These are phyloP conservation scores for Adenanthera pavonina DNA, from an alignment of 306 rosid genomes.

Conservation along the genomic window DNA sequence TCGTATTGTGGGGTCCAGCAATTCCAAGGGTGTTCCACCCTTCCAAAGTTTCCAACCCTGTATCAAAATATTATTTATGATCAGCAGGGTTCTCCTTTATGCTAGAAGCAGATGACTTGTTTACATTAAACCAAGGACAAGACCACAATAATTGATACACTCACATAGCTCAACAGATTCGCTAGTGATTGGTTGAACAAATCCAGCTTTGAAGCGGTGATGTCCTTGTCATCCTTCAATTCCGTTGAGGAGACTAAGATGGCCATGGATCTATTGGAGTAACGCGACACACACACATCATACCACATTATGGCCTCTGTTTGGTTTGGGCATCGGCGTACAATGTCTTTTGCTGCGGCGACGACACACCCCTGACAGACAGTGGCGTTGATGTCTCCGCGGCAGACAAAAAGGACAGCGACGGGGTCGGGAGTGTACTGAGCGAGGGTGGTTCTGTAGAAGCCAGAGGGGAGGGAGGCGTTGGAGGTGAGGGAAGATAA, in stretches of 20 bases:
- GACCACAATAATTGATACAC: not conserved
- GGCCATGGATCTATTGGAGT: constrained; percentile 22
- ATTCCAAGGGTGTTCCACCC: constrained; percentile 40
- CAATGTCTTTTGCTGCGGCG: constrained; percentile 11
- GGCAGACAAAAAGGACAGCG: constrained; percentile 43
- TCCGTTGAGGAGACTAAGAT: not conserved
- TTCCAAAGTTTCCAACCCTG: constrained; percentile 51
- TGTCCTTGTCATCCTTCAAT: not conserved
- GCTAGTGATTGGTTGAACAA: constrained; percentile 24
- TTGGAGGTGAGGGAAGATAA: constrained; percentile 38
- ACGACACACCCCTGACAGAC: constrained; percentile 40
- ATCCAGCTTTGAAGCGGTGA: not conserved
- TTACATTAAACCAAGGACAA: not conserved
- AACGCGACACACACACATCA: constrained; percentile 40
- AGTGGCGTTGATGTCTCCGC: constrained; percentile 35
- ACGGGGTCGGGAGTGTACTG: not conserved
- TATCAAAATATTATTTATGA: not conserved
- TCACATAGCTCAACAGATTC: constrained; percentile 45
- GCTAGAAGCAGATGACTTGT: not conserved
- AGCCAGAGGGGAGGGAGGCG: constrained; percentile 19
- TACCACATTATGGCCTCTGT: constrained; percentile 42
- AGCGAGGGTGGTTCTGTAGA: constrained; percentile 20
- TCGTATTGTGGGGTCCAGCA: constrained; percentile 42
- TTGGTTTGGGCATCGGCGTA: constrained; percentile 27
- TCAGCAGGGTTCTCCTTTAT: not conserved